These are phyloP conservation scores for Sclerotinia sclerotiorum DNA, from an alignment of 2,329 filamentous ascomycete species.

Conservation along the genomic window DNA sequence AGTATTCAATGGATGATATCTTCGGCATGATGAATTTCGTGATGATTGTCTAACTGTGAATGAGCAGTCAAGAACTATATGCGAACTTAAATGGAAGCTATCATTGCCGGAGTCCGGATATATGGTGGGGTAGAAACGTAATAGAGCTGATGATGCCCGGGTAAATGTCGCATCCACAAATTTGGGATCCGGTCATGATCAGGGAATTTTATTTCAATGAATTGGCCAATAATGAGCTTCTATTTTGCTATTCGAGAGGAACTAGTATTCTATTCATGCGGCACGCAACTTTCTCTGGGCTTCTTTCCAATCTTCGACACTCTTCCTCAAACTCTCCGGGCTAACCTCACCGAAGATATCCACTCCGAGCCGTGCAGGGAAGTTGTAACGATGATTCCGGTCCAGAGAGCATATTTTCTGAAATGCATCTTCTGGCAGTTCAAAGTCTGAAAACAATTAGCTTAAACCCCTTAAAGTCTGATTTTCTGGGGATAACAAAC, in stretches of 20 bases:
- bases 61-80: background rate
- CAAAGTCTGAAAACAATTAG: conserved; percentile 41
- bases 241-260: conserved; percentile 1
- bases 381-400: conserved; percentile 46
- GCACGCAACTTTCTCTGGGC: conserved; percentile 17
- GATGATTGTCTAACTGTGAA: background rate
- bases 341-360: conserved; percentile 47
- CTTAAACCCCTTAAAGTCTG: too few species aligned
- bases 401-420: conserved; percentile 45
- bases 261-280: background rate
- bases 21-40: conserved; percentile 53
- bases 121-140: conserved; percentile 11
- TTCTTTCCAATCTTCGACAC: conserved; percentile 37
- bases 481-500: conserved; percentile 29
- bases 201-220: background rate
- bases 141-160: conserved; percentile 6
- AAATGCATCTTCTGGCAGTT: conserved; percentile 43
- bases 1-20: conserved; percentile 69
- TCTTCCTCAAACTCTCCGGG: conserved; percentile 42
- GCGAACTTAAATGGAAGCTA: background rate
- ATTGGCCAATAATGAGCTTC: background rate
- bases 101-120: background rate
- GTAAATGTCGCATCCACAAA: conserved; percentile 14
- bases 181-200: conserved; percentile 5
- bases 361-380: conserved; percentile 45